Percentiles rank a stretch among this genome's conserved stretches.
Evolutionary conservation across 2,329 filamentous ascomycete species (phyloP).

Genomic region (Myriosclerotinia curreyana): DNA sequence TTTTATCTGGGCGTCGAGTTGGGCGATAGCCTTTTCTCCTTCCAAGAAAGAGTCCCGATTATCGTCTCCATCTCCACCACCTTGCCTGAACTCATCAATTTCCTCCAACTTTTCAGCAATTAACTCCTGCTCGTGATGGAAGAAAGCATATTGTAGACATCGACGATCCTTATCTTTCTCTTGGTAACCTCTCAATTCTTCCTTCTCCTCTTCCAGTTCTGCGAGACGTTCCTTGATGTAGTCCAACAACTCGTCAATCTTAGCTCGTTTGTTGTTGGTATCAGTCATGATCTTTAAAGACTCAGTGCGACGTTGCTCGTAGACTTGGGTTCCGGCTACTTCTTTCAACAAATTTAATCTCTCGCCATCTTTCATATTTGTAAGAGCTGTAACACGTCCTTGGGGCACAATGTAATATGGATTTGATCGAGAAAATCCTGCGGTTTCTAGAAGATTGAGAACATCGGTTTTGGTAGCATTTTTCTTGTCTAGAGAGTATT

Average conservation of each 20-base stretch:
- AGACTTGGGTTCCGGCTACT: constrained; percentile 96
- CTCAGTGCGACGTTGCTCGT: constrained; percentile 86
- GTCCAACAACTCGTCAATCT: constrained; percentile 88
- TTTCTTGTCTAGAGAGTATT: constrained; percentile 96
- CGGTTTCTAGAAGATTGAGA: constrained; percentile 90
- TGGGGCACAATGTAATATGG: constrained; percentile 99
- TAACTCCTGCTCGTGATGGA: constrained; percentile 81
- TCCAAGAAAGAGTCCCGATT: constrained; percentile 73
- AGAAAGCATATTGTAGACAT: constrained; percentile 92
- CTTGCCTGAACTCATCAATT: constrained; percentile 77
- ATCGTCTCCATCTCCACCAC: constrained; percentile 79
- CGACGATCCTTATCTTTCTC: constrained; percentile 90
- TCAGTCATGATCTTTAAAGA: constrained; percentile 96
- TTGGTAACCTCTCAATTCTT: constrained; percentile 89
- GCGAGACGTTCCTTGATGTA: constrained; percentile 87
- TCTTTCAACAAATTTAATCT: constrained; percentile 89
- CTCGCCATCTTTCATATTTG: constrained; percentile 97
- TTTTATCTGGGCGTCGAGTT: constrained; percentile 75
- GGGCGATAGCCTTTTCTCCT: constrained; percentile 74
- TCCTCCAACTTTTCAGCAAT: constrained; percentile 74
- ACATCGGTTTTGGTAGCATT: constrained; percentile 93
- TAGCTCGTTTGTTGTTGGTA: constrained; percentile 88
- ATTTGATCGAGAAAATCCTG: constrained; percentile 94
- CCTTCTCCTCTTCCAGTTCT: constrained; percentile 95
- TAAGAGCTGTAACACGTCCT: constrained; percentile 89